Percentiles rank a stretch among this genome's conserved stretches.
Evolutionary conservation across 2,329 filamentous ascomycete species (phyloP).

Genomic region (Mariannaea sp.): DNA sequence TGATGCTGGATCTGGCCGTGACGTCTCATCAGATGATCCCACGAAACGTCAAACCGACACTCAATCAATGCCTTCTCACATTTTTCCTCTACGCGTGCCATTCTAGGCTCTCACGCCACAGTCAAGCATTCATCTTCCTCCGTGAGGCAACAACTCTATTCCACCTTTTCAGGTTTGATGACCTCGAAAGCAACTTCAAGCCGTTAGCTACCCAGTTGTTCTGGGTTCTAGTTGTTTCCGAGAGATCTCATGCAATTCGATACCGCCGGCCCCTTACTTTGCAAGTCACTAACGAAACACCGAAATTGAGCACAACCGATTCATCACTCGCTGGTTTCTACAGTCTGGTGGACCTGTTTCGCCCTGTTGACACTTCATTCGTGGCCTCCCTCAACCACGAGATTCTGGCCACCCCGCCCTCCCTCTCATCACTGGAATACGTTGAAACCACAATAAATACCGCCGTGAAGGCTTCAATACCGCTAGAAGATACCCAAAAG

Average conservation of each 20-base stretch:
- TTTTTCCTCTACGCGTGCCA: conserved; percentile 54
- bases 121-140: conserved; percentile 49
- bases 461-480: conserved; percentile 41
- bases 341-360: conserved; percentile 48
- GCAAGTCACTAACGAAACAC: conserved; percentile 46
- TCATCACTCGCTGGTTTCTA: conserved; percentile 45
- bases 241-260: conserved; percentile 51
- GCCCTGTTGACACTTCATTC: conserved; percentile 49
- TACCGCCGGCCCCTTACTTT: conserved; percentile 51
- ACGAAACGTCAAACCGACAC: conserved; percentile 42
- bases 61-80: conserved; percentile 47
- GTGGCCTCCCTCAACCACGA: conserved; percentile 49
- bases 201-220: conserved; percentile 46
- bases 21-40: conserved; percentile 42
- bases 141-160: conserved; percentile 50
- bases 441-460: conserved; percentile 46
- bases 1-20: conserved; percentile 46
- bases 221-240: conserved; percentile 51
- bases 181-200: conserved; percentile 30
- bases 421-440: conserved; percentile 41
- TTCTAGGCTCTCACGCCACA: conserved; percentile 48
- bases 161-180: conserved; percentile 41
- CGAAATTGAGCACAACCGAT: conserved; percentile 40
- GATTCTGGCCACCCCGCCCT: conserved; percentile 38
- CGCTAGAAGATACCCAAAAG: conserved; percentile 50